Evolutionary conservation across 1,139 yeast genomes (phyloP).

Genomic region (Trichomonascaceae sp.): DNA sequence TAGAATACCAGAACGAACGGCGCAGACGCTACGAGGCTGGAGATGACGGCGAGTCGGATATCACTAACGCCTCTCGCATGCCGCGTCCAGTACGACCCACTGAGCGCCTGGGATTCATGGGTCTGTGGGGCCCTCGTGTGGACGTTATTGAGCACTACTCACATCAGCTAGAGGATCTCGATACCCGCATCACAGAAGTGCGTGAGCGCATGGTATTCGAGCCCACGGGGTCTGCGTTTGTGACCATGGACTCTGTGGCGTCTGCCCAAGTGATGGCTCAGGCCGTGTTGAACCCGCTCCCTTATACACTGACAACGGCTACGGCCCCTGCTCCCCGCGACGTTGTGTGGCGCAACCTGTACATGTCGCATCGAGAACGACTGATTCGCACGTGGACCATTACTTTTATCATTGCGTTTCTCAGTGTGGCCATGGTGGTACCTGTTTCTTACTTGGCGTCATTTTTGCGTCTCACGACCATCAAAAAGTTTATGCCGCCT

Average conservation of each 20-base stretch:
- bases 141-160: constrained; percentile 57
- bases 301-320: constrained; percentile 55
- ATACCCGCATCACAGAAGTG: constrained; percentile 39
- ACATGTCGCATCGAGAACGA: constrained; percentile 44
- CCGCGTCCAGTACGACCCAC: constrained; percentile 26
- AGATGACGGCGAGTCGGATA: constrained; percentile 1
- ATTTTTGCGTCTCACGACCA: constrained; percentile 54
- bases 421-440: constrained; percentile 53
- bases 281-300: constrained; percentile 70
- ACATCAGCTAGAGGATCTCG: constrained; percentile 41
- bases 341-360: constrained; percentile 65
- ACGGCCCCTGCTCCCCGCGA: constrained; percentile 87
- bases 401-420: constrained; percentile 47
- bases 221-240: constrained; percentile 47
- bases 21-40: background rate
- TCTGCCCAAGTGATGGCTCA: constrained; percentile 88
- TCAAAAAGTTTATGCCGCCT: constrained; percentile 58
- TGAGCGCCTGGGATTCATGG: constrained; percentile 33
- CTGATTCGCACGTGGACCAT: constrained; percentile 47
- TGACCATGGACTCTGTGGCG: constrained; percentile 76
- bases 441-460: constrained; percentile 61
- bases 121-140: constrained; percentile 42
- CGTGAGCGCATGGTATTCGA: constrained; percentile 21
- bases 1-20: background rate
- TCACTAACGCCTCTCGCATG: background rate